A percentile compares a stretch with the other conserved stretches of the same genome.
Conservation (phyloP, 1,284 basidiomycete genomes). For the Chondrostereum purpureum region DNA sequence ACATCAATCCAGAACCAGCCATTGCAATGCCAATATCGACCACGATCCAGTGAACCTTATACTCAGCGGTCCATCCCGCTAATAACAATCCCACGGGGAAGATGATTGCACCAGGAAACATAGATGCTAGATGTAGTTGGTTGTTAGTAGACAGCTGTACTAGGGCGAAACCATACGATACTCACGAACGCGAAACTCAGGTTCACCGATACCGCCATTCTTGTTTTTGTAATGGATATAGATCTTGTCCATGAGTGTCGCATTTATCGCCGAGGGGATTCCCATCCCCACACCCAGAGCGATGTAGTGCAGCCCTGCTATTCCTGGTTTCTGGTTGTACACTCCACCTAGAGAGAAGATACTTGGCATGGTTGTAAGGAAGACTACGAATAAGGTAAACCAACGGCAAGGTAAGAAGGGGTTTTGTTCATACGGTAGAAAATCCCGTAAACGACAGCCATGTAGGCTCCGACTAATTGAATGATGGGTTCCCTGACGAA, state of each 20-base stretch:
- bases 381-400: slow-evolving; percentile 10
- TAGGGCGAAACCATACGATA: neutral
- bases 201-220: slow-evolving; percentile 48
- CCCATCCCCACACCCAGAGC: slow-evolving; percentile 54
- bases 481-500: slow-evolving; percentile 20
- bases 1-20: slow-evolving; percentile 34
- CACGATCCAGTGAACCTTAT: slow-evolving; percentile 56
- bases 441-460: slow-evolving; percentile 13
- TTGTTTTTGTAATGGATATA: slow-evolving; percentile 45
- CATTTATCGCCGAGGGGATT: slow-evolving; percentile 51
- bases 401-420: neutral
- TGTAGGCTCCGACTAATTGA: slow-evolving; percentile 14
- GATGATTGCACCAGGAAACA: slow-evolving; percentile 49
- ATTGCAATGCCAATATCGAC: slow-evolving; percentile 41
- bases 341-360: slow-evolving; percentile 6
- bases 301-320: slow-evolving; percentile 55
- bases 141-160: slow-evolving; percentile 6
- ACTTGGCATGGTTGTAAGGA: slow-evolving; percentile 8
- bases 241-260: slow-evolving; percentile 46
- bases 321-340: slow-evolving; percentile 5
- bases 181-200: slow-evolving; percentile 49
- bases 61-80: slow-evolving; percentile 59
- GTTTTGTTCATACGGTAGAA: slow-evolving; percentile 20
- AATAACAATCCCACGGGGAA: slow-evolving; percentile 53
- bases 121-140: slow-evolving; percentile 31